These are phyloP conservation scores for Crepidotus variabilis DNA, from an alignment of 768 basidiomycete genomes.

Conservation along the genomic window DNA sequence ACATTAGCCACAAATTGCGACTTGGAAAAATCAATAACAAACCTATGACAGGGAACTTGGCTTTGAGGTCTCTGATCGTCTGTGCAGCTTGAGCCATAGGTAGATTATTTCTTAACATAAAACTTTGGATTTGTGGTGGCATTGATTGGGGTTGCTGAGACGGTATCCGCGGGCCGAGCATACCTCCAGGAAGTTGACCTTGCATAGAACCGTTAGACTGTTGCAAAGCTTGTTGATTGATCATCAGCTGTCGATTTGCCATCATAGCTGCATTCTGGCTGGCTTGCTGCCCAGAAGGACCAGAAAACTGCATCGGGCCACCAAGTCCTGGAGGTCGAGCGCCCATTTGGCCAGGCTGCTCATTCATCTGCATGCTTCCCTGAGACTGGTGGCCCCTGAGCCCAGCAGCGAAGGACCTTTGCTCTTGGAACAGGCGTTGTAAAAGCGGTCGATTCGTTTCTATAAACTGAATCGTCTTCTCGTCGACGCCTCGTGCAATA, in stretches of 20 bases:
- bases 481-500: conserved; percentile 44
- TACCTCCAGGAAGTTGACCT: conserved; percentile 23
- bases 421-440: conserved; percentile 36
- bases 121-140: background rate
- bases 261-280: conserved; percentile 6
- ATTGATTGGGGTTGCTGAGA: background rate
- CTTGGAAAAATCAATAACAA: conserved; percentile 3
- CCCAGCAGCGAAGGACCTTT: conserved; percentile 30
- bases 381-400: conserved; percentile 17
- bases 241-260: conserved; percentile 4
- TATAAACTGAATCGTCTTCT: conserved; percentile 50
- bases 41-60: conserved; percentile 26
- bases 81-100: conserved; percentile 14
- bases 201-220: conserved; percentile 11
- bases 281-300: conserved; percentile 12
- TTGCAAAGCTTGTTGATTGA: conserved; percentile 7
- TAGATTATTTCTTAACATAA: background rate
- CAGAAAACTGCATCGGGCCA: conserved; percentile 2
- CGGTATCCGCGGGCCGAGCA: conserved; percentile 11
- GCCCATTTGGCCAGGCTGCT: background rate
- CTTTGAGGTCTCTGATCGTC: conserved; percentile 32
- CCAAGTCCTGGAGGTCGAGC: conserved; percentile 6
- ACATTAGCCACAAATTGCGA: conserved; percentile 1
- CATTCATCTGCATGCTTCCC: conserved; percentile 4
- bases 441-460: conserved; percentile 50